These are phyloP conservation scores for Candida incommunis DNA, from an alignment of 805 yeast genomes.

Conservation along the genomic window DNA sequence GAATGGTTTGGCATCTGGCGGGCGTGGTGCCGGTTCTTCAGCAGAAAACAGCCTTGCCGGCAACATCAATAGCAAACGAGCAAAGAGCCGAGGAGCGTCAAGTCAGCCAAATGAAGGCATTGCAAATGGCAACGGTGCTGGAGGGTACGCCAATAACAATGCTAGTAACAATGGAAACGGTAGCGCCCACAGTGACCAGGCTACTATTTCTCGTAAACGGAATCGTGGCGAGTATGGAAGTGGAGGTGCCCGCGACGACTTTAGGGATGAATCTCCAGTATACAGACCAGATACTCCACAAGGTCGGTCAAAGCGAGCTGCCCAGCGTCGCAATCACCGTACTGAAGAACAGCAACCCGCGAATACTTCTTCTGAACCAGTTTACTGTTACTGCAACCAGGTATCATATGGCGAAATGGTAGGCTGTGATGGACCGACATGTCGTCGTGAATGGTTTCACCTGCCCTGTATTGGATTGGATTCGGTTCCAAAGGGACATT, in stretches of 20 bases:
- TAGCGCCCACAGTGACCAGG: too few species aligned
- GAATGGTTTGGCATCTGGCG: constrained; percentile 3
- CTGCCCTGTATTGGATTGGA: constrained; percentile 81
- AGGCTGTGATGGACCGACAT: constrained; percentile 91
- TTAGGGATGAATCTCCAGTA: constrained; percentile 5
- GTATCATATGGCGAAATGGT: constrained; percentile 98
- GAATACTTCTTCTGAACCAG: constrained; percentile 43
- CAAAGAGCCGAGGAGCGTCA: background rate
- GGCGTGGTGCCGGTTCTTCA: constrained; percentile 3
- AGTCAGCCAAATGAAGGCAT: background rate
- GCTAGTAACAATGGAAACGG: background rate
- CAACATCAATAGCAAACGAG: background rate
- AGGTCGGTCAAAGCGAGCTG: constrained; percentile 7
- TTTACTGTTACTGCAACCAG: constrained; percentile 92
- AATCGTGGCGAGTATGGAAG: background rate
- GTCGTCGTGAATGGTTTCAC: constrained; percentile 93
- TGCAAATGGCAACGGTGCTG: constrained; percentile 2
- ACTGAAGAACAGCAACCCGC: constrained; percentile 6
- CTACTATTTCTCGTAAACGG: background rate
- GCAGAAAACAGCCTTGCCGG: background rate
- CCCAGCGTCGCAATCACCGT: constrained; percentile 9
- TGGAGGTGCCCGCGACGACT: constrained; percentile 6
- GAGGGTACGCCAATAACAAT: background rate
- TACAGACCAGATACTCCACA: constrained; percentile 11
- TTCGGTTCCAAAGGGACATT: constrained; percentile 73